Percentiles rank a stretch among this genome's conserved stretches.
Evolutionary conservation across 2,329 filamentous ascomycete species (phyloP).

Genomic region (Cordyceps pruinosa): DNA sequence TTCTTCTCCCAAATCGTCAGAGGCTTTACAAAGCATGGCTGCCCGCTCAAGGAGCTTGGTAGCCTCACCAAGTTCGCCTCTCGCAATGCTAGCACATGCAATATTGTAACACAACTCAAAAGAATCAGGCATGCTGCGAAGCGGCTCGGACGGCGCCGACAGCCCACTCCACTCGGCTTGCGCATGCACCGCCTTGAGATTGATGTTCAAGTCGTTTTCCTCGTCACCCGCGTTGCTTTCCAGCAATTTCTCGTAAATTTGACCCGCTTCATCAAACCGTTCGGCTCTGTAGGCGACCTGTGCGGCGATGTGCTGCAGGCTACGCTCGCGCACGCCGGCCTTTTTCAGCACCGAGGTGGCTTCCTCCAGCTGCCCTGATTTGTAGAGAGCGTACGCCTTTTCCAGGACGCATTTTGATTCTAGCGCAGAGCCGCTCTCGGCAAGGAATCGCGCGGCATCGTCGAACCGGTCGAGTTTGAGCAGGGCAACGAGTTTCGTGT

Average conservation of each 20-base stretch:
- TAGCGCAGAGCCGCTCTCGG: constrained; percentile 54
- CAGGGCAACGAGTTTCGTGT: constrained; percentile 66
- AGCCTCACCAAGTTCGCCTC: constrained; percentile 58
- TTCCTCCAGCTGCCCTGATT: constrained; percentile 60
- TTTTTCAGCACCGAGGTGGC: constrained; percentile 45
- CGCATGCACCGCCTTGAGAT: constrained; percentile 62
- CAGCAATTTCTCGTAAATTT: constrained; percentile 55
- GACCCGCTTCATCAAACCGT: constrained; percentile 59
- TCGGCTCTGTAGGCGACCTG: constrained; percentile 69
- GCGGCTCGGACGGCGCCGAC: constrained; percentile 34
- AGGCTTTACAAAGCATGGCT: constrained; percentile 61
- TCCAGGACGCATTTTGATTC: constrained; percentile 58
- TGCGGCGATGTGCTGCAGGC: constrained; percentile 49
- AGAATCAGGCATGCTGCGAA: constrained; percentile 58
- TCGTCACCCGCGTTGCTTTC: constrained; percentile 47
- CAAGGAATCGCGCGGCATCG: constrained; percentile 64
- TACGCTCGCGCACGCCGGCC: constrained; percentile 24
- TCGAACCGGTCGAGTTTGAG: constrained; percentile 78
- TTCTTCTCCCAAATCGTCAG: constrained; percentile 65
- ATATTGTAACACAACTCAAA: constrained; percentile 81
- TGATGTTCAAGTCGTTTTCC: constrained; percentile 70
- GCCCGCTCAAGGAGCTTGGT: constrained; percentile 63
- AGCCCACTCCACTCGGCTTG: constrained; percentile 65
- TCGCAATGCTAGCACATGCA: constrained; percentile 65
- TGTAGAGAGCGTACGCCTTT: constrained; percentile 78